phyloP scores from a whole-genome alignment of 768 basidiomycete species.

The Sistotremastrum niveocremeum region DNA sequence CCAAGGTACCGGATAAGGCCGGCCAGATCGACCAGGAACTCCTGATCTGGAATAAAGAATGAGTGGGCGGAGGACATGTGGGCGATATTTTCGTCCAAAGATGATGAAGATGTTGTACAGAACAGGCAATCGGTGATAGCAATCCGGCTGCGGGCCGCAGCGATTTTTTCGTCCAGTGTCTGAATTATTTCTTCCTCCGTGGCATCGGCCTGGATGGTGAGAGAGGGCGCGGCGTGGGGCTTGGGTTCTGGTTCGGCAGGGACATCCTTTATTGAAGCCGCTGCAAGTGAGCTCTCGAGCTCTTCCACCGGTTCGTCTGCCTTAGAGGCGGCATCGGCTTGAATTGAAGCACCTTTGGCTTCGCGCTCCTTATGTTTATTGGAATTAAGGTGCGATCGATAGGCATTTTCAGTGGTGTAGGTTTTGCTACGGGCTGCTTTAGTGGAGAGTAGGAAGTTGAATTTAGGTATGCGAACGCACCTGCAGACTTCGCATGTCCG shows the following conservation, averaged over 20 bases:
- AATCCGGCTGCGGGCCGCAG: conserved; percentile 51
- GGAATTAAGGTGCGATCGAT: conserved; percentile 73
- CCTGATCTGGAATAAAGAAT: conserved; percentile 92
- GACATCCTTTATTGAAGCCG: conserved; percentile 4
- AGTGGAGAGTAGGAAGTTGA: not conserved
- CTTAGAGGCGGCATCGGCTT: conserved; percentile 4
- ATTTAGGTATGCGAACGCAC: conserved; percentile 32
- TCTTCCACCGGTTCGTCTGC: conserved; percentile 5
- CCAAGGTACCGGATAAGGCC: conserved; percentile 80
- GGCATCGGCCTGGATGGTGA: conserved; percentile 22
- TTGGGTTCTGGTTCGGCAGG: conserved; percentile 2
- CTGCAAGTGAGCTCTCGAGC: conserved; percentile 9
- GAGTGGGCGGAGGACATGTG: conserved; percentile 88
- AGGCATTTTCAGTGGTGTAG: conserved; percentile 83
- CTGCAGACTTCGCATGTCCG: conserved; percentile 69
- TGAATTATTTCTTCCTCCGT: conserved; percentile 34
- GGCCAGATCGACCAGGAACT: conserved; percentile 71
- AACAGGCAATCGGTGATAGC: conserved; percentile 71
- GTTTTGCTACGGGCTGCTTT: conserved; percentile 46
- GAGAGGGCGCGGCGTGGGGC: conserved; percentile 5
- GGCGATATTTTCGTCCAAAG: conserved; percentile 51
- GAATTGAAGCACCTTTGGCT: conserved; percentile 28
- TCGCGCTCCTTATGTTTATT: conserved; percentile 82
- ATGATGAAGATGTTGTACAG: conserved; percentile 41
- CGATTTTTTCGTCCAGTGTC: conserved; percentile 64